Evolutionary conservation across 2,329 filamentous ascomycete species (phyloP), one percentile per base, ranked within the genome.

Genomic region (Ophiostoma montium): DNA sequence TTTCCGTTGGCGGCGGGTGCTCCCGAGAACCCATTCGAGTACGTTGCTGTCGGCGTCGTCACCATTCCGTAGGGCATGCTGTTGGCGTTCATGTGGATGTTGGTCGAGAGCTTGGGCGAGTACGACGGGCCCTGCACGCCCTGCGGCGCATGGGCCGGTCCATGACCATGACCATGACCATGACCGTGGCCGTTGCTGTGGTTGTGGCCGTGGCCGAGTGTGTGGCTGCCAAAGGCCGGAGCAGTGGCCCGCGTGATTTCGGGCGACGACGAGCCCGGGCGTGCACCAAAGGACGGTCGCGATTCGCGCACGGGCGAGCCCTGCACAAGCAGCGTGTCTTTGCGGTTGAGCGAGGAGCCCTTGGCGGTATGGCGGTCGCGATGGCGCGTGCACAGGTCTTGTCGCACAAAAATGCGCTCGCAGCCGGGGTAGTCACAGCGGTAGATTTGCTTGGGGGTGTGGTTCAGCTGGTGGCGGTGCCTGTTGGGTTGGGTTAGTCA

Each of bases 401-500:
- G 86, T 54, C 92, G 81, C 51, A 96, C 90, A 67, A 96, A 98
- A 31, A 85, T 82, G 47, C 90, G 83, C 53, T 82, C 79, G 65
- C 92, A 98, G 60, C 89, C 87, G 18, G 86, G 86, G 59, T 89
- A 95, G 61, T 94, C 86, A 70, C 92, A 96, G 60, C 80, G 79
- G 63, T 94, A 96, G 49, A 95, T 94, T 62, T 94, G 86, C 67
- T 95, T 95, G 16, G 90, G 90, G 50, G 86, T 84, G 67, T 96
- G 92, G 63, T 98, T 98, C 57, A 96, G 69, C 67, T 96, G 89
- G 66, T 96, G 90, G 42, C 92, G 80, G 67, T 95, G 80, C 42
- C 78, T 82, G n/a, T 33, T 11, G 10, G 15, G 8, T 11, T 13
- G 18, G 9, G 12, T 18, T 3, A 39, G 12, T 12, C 21, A 23